Conservation (phyloP, 2,329 filamentous ascomycete genomes). For the Polytolypa hystricis region DNA sequence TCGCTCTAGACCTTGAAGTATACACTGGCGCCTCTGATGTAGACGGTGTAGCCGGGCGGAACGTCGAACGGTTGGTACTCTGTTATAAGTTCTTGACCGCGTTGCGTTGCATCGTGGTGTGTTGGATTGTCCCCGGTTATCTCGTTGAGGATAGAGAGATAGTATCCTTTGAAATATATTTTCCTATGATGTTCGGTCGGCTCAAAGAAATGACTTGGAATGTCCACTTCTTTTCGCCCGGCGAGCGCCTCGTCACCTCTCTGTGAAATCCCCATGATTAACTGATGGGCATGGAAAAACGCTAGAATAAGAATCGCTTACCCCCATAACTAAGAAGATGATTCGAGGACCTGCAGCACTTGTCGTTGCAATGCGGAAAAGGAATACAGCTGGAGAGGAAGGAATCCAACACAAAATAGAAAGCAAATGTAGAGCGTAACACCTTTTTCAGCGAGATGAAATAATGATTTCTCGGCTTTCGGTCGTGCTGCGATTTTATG, state of each 20-base stretch:
- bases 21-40: conserved; percentile 7
- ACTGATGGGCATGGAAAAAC: too few relatives aligned
- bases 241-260: conserved; percentile 5
- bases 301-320: too few relatives aligned
- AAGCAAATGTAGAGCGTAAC: too few relatives aligned
- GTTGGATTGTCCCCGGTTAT: neutral
- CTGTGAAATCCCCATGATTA: too few relatives aligned
- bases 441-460: too few relatives aligned
- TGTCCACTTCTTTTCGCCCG: conserved; percentile 7
- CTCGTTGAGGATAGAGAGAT: conserved; percentile 7
- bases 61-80: conserved; percentile 6
- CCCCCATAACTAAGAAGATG: too few relatives aligned
- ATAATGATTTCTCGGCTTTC: too few relatives aligned
- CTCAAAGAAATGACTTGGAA: conserved; percentile 7
- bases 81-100: neutral
- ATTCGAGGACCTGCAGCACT: too few relatives aligned
- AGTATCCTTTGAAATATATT: conserved; percentile 9
- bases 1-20: conserved; percentile 6
- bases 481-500: too few relatives aligned
- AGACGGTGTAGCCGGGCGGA: conserved; percentile 6
- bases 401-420: too few relatives aligned
- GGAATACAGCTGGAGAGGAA: too few relatives aligned
- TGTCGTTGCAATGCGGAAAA: too few relatives aligned
- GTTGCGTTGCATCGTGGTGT: neutral
- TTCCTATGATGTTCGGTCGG: conserved; percentile 1